Base-by-base conservation (phyloP, 2,329 filamentous ascomycete genomes). In the Metarhizium rileyi region DNA sequence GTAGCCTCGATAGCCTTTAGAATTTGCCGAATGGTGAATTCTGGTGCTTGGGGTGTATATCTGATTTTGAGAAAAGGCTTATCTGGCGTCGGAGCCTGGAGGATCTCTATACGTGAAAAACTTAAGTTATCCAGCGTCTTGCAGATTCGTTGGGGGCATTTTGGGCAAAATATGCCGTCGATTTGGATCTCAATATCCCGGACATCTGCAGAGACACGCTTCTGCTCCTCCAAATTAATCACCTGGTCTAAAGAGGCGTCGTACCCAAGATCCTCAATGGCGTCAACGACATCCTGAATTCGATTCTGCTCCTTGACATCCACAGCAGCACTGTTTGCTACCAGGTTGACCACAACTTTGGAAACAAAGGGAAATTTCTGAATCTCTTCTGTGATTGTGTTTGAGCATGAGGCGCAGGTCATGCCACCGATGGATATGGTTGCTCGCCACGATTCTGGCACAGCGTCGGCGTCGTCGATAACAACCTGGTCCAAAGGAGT, bases 1-100 rank as follows among this genome's bases (percentile, higher is more conserved):
- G 79, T 74, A 5, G 75, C 74, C 49, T 80, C 73, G 46, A 96
- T 86, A 2, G 79, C 75, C 12, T 72, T 68, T 12, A 94, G 70
- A 40, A 96, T 87, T 7, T 80, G 76, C 45, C 91, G 80, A 55
- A 95, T 78, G 0, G 87, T 95, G 58, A 95, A 80, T 1, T 57
- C 61, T 0, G 88, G 86, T 3, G 81, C 73, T 2, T 77, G 63
- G 0, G 90, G 88, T 0, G 70, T 70, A 60, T 96, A 96, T 3
- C 70, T 76, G 48, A 95, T 62, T 56, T 76, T 83, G 41, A 95
- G 60, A 27, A 90, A 77, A 0, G 89, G 86, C 20, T 77, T 72
- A 33, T 83, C 67, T 25, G 78, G 66, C 1, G 81, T 81, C 1
- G 81, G 75, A 18, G 70, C 65, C 26, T 70, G 69, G 36, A 81